Base-by-base conservation (phyloP, 129 eudicot species). In the Flaveria ramosissima region DNA sequence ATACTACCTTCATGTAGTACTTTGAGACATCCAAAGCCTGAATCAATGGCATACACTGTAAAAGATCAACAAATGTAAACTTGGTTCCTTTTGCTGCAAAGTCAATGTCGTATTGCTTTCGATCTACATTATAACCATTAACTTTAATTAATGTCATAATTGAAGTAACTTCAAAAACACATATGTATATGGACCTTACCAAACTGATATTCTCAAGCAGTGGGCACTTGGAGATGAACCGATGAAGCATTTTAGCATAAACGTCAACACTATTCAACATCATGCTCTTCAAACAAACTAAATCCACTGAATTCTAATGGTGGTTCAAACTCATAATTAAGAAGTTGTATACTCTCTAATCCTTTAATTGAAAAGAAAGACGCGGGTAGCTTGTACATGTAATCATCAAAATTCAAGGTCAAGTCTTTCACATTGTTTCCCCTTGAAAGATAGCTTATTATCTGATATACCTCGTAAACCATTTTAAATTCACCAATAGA, bases 221-320 rank as follows among this genome's bases (percentile, higher is more conserved):
- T 2, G 81, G 81, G 65, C 83, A 83, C 50, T 41, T 61, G 46
- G 78, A 61, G 20, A 83, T 70, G 4, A 83, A 74, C 15, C 15
- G n/a, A 13, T 9, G 46, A 70, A 83, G 55, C 42, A 13, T 42
- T 55, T 69, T 24, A 6, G 23, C 32, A 43, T 52, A 45, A 55
- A 83, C 16, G 12, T 1, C 4, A 23, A 69, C 84, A 0, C 59
- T 27, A 7, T 0, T 1, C 6, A 79, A 51, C 4, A 0, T 1
- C 47, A 79, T 1, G 6, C 26, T 39, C 55, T 0, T 65, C 69
- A n/a, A 79, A n/a, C 17, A 10, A 60, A 14, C 12, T 32, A 52
- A 70, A 76, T 17, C 81, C 78, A 0, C 52, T 39, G 42, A 70
- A 68, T 12, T 67, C 23, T 47, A 69, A 45, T 26, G 78, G 82